These are phyloP conservation scores for Polymyxa betae DNA, from an alignment of 208 protist genomes.

Conservation along the genomic window DNA sequence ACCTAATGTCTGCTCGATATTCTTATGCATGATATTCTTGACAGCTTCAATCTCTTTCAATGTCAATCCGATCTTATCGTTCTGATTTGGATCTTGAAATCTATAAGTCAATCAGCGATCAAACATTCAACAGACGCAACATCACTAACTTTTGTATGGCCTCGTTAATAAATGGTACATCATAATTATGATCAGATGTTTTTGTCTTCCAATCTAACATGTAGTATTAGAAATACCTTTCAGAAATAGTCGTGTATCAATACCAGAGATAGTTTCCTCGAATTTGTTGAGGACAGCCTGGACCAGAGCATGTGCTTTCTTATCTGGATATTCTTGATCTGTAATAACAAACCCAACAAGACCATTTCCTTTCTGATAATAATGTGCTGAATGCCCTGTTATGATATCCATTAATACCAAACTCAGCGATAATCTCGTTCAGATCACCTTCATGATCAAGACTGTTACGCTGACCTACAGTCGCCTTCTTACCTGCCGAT, in stretches of 20 bases:
- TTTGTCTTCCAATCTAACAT: constrained; percentile 16
- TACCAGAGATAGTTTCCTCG: neutral
- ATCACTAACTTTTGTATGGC: neutral
- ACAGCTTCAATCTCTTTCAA: constrained; percentile 35
- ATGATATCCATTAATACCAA: neutral
- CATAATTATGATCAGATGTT: neutral
- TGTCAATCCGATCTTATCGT: constrained; percentile 24
- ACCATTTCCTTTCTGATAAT: constrained; percentile 25
- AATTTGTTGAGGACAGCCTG: neutral
- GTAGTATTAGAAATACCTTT: neutral
- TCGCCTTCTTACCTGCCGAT: neutral
- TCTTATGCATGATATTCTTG: constrained; percentile 49
- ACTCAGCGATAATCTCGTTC: neutral
- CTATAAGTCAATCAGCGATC: neutral
- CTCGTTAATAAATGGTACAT: neutral
- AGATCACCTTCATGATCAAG: constrained; percentile 5
- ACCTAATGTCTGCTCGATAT: constrained; percentile 47
- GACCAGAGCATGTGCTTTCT: constrained; percentile 30
- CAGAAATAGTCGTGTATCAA: neutral
- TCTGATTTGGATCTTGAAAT: neutral
- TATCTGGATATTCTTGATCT: constrained; percentile 12
- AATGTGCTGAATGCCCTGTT: constrained; percentile 26
- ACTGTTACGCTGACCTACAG: neutral
- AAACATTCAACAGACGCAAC: neutral
- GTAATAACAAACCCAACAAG: constrained; percentile 22